Evolutionary conservation across 306 rosid species (phyloP), one percentile per base, ranked within the genome.

Genomic region (Echinosophora koreensis): DNA sequence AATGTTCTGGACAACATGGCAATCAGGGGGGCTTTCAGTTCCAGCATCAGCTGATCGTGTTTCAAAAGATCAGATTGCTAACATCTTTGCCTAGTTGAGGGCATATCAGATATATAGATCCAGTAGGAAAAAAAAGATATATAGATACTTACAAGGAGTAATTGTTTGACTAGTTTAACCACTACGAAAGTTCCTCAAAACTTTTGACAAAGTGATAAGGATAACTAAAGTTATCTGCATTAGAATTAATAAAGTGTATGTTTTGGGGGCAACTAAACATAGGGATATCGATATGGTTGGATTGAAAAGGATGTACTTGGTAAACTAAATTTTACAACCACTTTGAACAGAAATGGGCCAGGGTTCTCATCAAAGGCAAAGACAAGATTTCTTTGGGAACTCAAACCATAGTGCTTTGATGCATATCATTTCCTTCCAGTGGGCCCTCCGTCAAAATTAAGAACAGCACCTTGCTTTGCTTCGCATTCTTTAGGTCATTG

Each of bases 361-460:
- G 5, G 9, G 28, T 41, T 37, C 54, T 6, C 73, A 50, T 57
- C 37, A 39, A 77, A 66, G 50, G 66, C 65, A 58, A 71, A 51
- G 30, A 28, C 50, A 32, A 17, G 15, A 37, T 47, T 67, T 74
- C 9, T 61, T 27, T 47, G 18, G 59, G 44, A 77, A 17, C 42
- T 22, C 22, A 34, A 49, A 11, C 14, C 57, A 63, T 38, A 28
- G 51, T 74, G 81, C 75, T 66, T 16, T 28, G 75, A 63, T 69
- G 84, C 67, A 57, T 46, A 79, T 84, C 75, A 49, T 54, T 74
- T 71, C 63, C 49, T 72, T 54, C 3, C 28, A 61, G 78, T 61
- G 79, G 66, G 63, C 59, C 83, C 60, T 32, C 35, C 77, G 64
- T 42, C 58, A 60, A 41, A 66, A 47, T 58, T 30, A 11, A 46